These are phyloP conservation scores for Micractinium sp. DNA, from an alignment of 139 green algal species.

Conservation along the genomic window DNA sequence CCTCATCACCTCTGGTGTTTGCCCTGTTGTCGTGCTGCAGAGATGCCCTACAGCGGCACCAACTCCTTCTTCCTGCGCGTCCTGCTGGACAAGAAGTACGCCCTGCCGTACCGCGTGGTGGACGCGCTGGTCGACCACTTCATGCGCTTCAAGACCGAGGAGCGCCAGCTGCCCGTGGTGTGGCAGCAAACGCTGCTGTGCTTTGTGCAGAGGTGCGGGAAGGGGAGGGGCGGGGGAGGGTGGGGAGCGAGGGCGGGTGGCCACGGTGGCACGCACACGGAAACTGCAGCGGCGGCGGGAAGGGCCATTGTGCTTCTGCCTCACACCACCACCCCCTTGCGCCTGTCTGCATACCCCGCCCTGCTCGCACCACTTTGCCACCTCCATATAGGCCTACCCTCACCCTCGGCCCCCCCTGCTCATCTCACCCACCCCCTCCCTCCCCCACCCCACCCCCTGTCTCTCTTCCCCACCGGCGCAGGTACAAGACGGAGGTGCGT, in stretches of 20 bases:
- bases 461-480: too few relatives aligned
- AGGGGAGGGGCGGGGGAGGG: not conserved
- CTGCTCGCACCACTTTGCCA: too few relatives aligned
- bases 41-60: slow-evolving; percentile 94
- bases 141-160: slow-evolving; percentile 76
- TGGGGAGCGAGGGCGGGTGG: not conserved
- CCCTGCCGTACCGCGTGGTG: slow-evolving; percentile 90
- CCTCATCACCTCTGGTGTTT: too few relatives aligned
- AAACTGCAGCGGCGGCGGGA: not conserved
- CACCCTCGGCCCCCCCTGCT: too few relatives aligned
- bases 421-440: too few relatives aligned
- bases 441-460: too few relatives aligned
- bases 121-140: slow-evolving; percentile 86
- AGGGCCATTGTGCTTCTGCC: not conserved
- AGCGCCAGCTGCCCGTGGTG: slow-evolving; percentile 94
- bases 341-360: not conserved
- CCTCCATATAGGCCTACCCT: too few relatives aligned
- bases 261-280: too few relatives aligned
- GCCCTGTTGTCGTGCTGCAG: not conserved
- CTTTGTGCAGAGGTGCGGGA: slow-evolving; percentile 93
- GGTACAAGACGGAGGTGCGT: slow-evolving; percentile 92
- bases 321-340: not conserved
- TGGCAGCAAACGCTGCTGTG: slow-evolving; percentile 97
- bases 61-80: slow-evolving; percentile 98
- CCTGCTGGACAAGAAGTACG: slow-evolving; percentile 99